phyloP scores from a whole-genome alignment of 257 asterid species.

The Cruciata laevipes region DNA sequence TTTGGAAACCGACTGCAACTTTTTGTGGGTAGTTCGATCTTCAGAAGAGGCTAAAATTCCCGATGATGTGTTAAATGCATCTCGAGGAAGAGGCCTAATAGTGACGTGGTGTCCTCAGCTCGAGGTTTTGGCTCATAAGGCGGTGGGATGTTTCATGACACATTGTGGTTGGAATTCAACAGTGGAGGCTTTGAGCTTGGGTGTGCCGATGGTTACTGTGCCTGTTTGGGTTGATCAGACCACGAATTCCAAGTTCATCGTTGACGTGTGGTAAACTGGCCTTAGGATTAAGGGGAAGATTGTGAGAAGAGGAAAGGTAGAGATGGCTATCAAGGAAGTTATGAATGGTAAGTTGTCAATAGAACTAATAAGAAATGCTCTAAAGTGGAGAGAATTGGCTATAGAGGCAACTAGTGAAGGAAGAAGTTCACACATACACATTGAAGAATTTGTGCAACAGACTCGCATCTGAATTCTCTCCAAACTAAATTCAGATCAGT shows the following conservation, averaged over 20 bases:
- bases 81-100: conserved; percentile 19
- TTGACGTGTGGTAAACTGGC: conserved; percentile 36
- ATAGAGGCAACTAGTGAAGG: conserved; percentile 17
- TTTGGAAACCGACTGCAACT: neutral
- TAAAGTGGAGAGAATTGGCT: conserved; percentile 18
- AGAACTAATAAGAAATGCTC: conserved; percentile 18
- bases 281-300: conserved; percentile 15
- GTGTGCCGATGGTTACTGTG: conserved; percentile 32
- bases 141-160: conserved; percentile 33
- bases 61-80: no score
- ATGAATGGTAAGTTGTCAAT: conserved; percentile 9
- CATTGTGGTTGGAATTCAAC: conserved; percentile 47
- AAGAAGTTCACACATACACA: conserved; percentile 17
- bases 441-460: conserved; percentile 9
- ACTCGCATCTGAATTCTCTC: no score
- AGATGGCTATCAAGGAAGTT: conserved; percentile 18
- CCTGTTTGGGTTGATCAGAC: conserved; percentile 28
- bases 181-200: conserved; percentile 26
- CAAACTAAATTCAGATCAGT: no score
- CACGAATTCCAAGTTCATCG: conserved; percentile 25
- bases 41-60: neutral
- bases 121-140: conserved; percentile 28
- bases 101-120: conserved; percentile 44
- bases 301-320: conserved; percentile 7
- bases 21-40: neutral